Base-by-base conservation (phyloP, 2,329 filamentous ascomycete species). In the Nannizziopsis barbatae region DNA sequence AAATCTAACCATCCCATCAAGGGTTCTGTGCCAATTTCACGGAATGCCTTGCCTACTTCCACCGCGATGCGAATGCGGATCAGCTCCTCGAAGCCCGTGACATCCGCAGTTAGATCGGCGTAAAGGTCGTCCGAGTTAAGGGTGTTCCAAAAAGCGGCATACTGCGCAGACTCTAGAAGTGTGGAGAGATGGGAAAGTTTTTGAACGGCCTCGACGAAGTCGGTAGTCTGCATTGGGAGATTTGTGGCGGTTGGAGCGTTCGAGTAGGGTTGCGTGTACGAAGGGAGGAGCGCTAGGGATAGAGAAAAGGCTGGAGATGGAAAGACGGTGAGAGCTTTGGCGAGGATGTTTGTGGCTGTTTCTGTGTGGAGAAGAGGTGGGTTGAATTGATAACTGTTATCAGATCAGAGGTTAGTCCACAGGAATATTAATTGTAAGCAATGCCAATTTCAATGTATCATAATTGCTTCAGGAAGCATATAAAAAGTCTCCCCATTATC, bases 341-440 rank as follows among this genome's bases (percentile, higher is more conserved):
- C 89, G 67, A 98, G 87, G 73, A 96, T 85, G 78, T 96, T 96
- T 76, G 92, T 96, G 70, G 92, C 88, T 64, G 90, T 87, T 71
- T 98, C 92, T 65, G 95, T 86, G 75, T 92, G 90, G 65, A 89
- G 82, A 60, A 95, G 86, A 75, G 96, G 89, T 45, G 92, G 92
- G 80, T 98, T 98, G 74, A 98, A 95, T 75, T 98, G 93, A 78
- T 98, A 98, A 57, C 92, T 98, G 50, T 54, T 8, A 30, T 39
- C 31, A 31, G 14, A 12, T 27, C 14, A 18, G 20, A 32, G 20
- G 45, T 39, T 31, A 43, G 36, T 27, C 22, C 35, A 50, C 32
- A 46, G 12, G 20, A 40, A 41, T 12, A 41, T 8, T 1, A 27
- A 20, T 32, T 6, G n/a, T 11, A 11, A 35, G 15, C 7, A 32